Percentiles rank a stretch among this genome's conserved stretches.
These are phyloP conservation scores for Talaromyces amestolkiae DNA, from an alignment of 2,329 filamentous ascomycete genomes.

Conservation along the genomic window DNA sequence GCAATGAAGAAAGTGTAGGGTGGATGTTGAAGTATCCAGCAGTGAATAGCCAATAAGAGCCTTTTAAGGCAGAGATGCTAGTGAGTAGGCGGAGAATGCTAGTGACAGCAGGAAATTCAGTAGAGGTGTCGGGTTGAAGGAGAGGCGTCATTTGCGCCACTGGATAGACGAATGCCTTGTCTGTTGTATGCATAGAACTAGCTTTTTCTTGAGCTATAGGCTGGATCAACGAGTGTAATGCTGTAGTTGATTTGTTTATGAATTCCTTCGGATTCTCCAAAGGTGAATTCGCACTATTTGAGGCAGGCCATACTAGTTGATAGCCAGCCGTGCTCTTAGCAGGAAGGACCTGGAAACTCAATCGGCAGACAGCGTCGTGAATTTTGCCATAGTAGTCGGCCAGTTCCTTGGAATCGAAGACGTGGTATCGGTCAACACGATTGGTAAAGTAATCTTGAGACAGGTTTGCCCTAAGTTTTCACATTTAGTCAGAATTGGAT, in stretches of 20 bases:
- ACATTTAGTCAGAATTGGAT: conserved; percentile 8
- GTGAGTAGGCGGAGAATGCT: conserved; percentile 69
- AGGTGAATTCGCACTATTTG: conserved; percentile 73
- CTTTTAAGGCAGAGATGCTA: conserved; percentile 56
- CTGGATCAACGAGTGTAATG: conserved; percentile 66
- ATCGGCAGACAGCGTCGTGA: conserved; percentile 70
- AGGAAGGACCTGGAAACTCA: conserved; percentile 78
- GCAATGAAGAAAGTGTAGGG: conserved; percentile 72
- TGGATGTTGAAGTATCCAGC: conserved; percentile 99
- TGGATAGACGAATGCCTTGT: conserved; percentile 77
- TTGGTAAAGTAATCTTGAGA: conserved; percentile 96
- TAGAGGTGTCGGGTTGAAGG: conserved; percentile 74
- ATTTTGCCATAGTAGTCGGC: conserved; percentile 79
- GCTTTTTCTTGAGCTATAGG: conserved; percentile 39
- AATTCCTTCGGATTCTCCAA: conserved; percentile 68
- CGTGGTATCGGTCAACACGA: conserved; percentile 88
- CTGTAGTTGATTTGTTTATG: conserved; percentile 63
- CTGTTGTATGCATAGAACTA: conserved; percentile 33
- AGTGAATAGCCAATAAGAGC: conserved; percentile 89
- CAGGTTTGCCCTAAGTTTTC: conserved; percentile 68
- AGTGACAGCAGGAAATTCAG: conserved; percentile 79
- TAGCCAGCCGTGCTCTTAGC: conserved; percentile 47
- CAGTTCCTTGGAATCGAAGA: conserved; percentile 76
- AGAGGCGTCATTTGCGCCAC: conserved; percentile 85
- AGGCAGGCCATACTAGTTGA: conserved; percentile 67